A percentile compares a stretch with the other conserved stretches of the same genome.
phyloP scores from a whole-genome alignment of 2,329 filamentous ascomycete species.

The Aureobasidium uvarum region DNA sequence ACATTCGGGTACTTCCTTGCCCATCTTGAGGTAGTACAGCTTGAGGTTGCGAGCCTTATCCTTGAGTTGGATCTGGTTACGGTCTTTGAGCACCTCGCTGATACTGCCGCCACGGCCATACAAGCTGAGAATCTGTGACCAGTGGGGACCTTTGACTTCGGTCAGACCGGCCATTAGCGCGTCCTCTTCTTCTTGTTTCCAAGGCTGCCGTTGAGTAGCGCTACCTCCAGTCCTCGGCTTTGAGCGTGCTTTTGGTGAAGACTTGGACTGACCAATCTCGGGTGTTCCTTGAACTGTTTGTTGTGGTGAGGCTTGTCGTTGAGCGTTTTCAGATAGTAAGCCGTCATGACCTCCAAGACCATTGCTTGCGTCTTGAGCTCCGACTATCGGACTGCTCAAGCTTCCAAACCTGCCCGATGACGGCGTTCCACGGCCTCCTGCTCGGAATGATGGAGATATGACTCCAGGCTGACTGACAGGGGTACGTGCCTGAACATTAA shows the following conservation, averaged over 20 bases:
- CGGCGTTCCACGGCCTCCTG: not conserved
- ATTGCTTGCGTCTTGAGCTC: not conserved
- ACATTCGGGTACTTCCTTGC: conserved; percentile 86
- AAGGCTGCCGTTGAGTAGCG: conserved; percentile 60
- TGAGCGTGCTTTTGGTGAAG: conserved; percentile 48
- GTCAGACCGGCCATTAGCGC: conserved; percentile 86
- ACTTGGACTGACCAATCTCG: not conserved
- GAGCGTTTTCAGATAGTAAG: not conserved
- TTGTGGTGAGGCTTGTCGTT: conserved; percentile 27
- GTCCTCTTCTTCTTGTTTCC: conserved; percentile 86
- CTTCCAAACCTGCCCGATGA: not conserved
- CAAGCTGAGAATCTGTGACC: conserved; percentile 84
- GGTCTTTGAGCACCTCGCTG: conserved; percentile 79
- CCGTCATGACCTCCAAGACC: not conserved
- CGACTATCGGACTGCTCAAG: conserved; percentile 2
- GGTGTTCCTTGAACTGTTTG: conserved; percentile 31
- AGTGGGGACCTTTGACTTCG: conserved; percentile 85
- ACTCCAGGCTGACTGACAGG: conserved; percentile 16
- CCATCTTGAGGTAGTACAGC: conserved; percentile 86
- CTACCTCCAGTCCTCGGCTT: conserved; percentile 38
- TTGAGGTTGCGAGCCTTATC: conserved; percentile 90
- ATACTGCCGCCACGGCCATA: conserved; percentile 78
- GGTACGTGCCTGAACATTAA: conserved; percentile 13
- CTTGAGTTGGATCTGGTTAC: conserved; percentile 88
- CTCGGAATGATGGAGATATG: conserved; percentile 10